A percentile compares a stretch with the other conserved stretches of the same genome.
Conservation (phyloP, 257 asterid species). For the Primulina tabacum region DNA sequence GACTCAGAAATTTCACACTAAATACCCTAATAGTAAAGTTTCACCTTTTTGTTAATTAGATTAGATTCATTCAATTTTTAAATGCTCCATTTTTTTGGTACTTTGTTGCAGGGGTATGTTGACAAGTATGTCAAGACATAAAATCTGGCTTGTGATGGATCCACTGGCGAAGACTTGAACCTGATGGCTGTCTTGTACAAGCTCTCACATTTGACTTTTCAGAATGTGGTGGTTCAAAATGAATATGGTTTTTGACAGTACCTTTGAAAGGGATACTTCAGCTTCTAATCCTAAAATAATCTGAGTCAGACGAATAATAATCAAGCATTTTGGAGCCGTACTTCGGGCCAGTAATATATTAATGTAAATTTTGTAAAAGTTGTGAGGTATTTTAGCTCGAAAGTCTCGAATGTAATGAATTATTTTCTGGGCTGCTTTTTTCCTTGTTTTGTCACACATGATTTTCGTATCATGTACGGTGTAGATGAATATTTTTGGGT, state of each 20-base stretch:
- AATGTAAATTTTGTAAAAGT: slow-evolving; percentile 32
- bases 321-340: slow-evolving; percentile 17
- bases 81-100: slow-evolving; percentile 19
- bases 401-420: slow-evolving; percentile 33
- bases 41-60: background rate
- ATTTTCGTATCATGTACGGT: slow-evolving; percentile 15
- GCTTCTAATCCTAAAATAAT: slow-evolving; percentile 14
- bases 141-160: slow-evolving; percentile 24
- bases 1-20: too few relatives aligned
- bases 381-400: slow-evolving; percentile 21
- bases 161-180: slow-evolving; percentile 27
- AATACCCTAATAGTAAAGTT: background rate
- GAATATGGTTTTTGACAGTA: slow-evolving; percentile 21
- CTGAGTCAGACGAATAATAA: slow-evolving; percentile 19
- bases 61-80: slow-evolving; percentile 1
- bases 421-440: slow-evolving; percentile 14
- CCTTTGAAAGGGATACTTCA: slow-evolving; percentile 16
- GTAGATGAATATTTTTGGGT: slow-evolving; percentile 15
- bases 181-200: slow-evolving; percentile 13
- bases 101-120: slow-evolving; percentile 76
- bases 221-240: slow-evolving; percentile 25
- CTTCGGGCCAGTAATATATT: slow-evolving; percentile 26
- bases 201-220: background rate
- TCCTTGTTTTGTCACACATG: slow-evolving; percentile 12
- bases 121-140: slow-evolving; percentile 81